Conservation (phyloP, 1,139 yeast species). For the Saccharomyces hybrid region DNA sequence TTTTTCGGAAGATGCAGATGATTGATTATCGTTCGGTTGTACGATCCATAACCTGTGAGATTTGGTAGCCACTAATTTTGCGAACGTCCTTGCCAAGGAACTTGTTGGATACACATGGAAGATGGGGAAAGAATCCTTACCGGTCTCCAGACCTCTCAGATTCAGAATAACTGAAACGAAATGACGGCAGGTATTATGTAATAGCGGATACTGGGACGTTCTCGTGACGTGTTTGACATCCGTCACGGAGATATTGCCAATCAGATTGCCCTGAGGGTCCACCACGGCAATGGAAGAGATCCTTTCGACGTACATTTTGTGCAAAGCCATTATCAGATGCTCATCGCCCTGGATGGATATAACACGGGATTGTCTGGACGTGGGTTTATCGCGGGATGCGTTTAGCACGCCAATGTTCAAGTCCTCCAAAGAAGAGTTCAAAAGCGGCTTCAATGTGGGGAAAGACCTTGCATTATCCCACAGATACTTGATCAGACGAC, state of each 20-base stretch:
- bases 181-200: constrained; percentile 74
- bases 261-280: constrained; percentile 60
- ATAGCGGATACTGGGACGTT: constrained; percentile 69
- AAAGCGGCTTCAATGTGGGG: constrained; percentile 66
- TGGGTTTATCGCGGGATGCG: constrained; percentile 16
- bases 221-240: constrained; percentile 82
- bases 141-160: constrained; percentile 72
- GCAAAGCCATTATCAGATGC: constrained; percentile 72
- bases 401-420: constrained; percentile 29
- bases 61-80: constrained; percentile 89
- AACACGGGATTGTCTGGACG: constrained; percentile 37
- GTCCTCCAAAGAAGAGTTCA: constrained; percentile 45
- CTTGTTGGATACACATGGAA: constrained; percentile 79
- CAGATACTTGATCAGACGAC: constrained; percentile 70
- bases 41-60: constrained; percentile 91
- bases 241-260: constrained; percentile 88
- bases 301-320: constrained; percentile 72
- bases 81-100: constrained; percentile 78
- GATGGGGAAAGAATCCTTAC: constrained; percentile 90
- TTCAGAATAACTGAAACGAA: constrained; percentile 78
- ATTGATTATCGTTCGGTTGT: constrained; percentile 32
- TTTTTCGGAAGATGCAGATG: constrained; percentile 1
- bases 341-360: constrained; percentile 79
- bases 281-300: constrained; percentile 91
- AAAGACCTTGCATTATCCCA: constrained; percentile 91